Evolutionary conservation across 768 basidiomycete species (phyloP), one percentile per base, ranked within the genome.

Genomic region (Lanmaoa rubissima): DNA sequence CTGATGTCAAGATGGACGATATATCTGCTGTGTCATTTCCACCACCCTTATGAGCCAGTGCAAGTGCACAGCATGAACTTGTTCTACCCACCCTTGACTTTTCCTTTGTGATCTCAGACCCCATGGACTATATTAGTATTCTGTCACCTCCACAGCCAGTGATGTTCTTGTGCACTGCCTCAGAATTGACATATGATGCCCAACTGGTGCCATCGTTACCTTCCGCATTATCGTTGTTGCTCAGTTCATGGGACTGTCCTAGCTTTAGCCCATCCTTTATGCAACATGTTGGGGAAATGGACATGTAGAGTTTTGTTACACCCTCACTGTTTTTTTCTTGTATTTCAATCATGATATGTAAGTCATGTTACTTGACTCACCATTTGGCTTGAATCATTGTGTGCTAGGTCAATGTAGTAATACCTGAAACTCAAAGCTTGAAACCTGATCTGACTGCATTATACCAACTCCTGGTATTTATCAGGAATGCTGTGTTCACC

Each of bases 11-110:
- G 24, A 36, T 39, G 40, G 57, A 61, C 17, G 53, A 53, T 32
- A 43, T 32, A 17, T 17, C 13, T 31, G 58, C 55, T 42, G 43
- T 53, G 7, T 28, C 62, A 9, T 60, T 58, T 42, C 36, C 39
- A 11, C 51, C 58, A 2, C 57, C 58, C 10, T 58, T 64, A 46
- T 59, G 65, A 7, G 51, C 54, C 26, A 73, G 79, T 24, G 65
- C 62, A 24, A 86, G 90, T 64, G 82, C 86, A 12, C 75, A 87
- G 4, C 75, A 81, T 19, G 88, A 89, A 3, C 82, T 94, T 55
- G 71, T 93, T 12, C 73, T 92, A 17, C 90, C 91, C 5, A 88
- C 83, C 1, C 78, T 92, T 50, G 89, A 91, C 67, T 80, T 89
- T 60, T 87, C 88, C 0, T 79, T 84, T 6, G 71, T 77, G 9